Conservation (phyloP, 306 rosid species). For the peach (Prunus persica) region Prunus_persica_NCBIv2 NC_034016.1:16260501-16261000, state of each 20-base stretch:
- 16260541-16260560: no score
- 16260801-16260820: background rate
- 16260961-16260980: no score
- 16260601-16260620: no score
- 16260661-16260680: no score
- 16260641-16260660: no score
- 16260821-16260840: conserved; percentile 26
- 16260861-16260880: background rate
- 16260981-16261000: no score
- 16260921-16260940: background rate
- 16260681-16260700: no score
- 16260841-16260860: background rate
- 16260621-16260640: no score
- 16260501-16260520: conserved; percentile 1
- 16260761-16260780: conserved; percentile 6
- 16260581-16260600: no score
- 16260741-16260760: background rate
- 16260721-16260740: background rate
- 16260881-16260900: background rate
- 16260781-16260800: background rate
- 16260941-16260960: background rate
- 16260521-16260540: background rate
- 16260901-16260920: no score
- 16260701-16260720: no score
- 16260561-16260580: no score